phyloP scores from a whole-genome alignment of 352 stramenopile genomes.

The Thalassiosira hispida region DNA sequence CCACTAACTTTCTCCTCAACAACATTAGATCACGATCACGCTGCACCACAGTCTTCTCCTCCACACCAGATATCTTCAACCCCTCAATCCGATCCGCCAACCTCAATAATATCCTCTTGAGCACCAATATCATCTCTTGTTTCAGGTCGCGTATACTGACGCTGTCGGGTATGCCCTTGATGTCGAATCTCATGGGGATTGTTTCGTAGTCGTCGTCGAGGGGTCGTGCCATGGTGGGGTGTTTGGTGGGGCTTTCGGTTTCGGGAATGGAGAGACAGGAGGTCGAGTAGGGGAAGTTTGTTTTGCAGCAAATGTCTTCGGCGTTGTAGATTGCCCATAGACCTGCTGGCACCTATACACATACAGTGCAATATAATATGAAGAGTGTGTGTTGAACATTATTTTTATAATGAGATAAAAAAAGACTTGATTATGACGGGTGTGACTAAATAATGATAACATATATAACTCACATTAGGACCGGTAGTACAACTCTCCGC shows the following conservation, averaged over 20 bases:
- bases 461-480: constrained; percentile 12
- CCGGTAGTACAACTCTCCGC: constrained; percentile 34
- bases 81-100: constrained; percentile 12
- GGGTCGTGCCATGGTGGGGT: constrained; percentile 36
- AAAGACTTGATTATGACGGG: not conserved
- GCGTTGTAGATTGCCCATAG: constrained; percentile 45
- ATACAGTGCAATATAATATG: too few species aligned
- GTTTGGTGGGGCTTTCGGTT: constrained; percentile 37
- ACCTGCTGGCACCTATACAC: constrained; percentile 39
- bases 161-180: constrained; percentile 18
- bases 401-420: too few species aligned
- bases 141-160: not conserved
- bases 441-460: not conserved
- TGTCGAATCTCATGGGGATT: constrained; percentile 33
- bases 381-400: too few species aligned
- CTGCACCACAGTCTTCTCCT: constrained; percentile 2
- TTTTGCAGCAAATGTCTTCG: constrained; percentile 31
- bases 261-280: constrained; percentile 15
- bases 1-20: too few species aligned
- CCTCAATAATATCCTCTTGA: constrained; percentile 2
- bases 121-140: constrained; percentile 7
- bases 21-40: too few species aligned
- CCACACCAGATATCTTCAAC: constrained; percentile 12
- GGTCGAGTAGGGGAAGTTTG: constrained; percentile 36
- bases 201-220: constrained; percentile 34